A percentile compares a stretch with the other conserved stretches of the same genome.
Evolutionary conservation across 78 protist genomes (phyloP).

Genomic region (Dictyostelium capitatum): DNA sequence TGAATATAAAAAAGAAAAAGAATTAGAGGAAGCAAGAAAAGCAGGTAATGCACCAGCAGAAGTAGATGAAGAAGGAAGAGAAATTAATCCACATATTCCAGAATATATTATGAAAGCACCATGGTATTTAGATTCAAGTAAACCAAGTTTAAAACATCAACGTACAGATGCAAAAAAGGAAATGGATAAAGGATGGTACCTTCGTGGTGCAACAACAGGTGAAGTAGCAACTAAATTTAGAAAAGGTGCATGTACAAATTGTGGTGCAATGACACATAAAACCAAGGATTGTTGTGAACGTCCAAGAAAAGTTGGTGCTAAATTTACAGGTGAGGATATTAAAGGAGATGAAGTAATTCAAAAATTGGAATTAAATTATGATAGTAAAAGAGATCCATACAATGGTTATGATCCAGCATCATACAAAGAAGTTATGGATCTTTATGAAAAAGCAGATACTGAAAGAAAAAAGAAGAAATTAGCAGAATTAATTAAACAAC

Average conservation of each 20-base stretch:
- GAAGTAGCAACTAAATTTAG: slow-evolving; percentile 88
- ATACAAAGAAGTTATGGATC: slow-evolving; percentile 38
- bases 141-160: slow-evolving; percentile 94
- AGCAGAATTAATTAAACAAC: slow-evolving; percentile 61
- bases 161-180: not conserved
- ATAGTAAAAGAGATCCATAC: slow-evolving; percentile 94
- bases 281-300: slow-evolving; percentile 94
- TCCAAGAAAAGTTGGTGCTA: slow-evolving; percentile 96
- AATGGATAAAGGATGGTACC: slow-evolving; percentile 81
- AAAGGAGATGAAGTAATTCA: slow-evolving; percentile 90
- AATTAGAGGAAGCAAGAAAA: slow-evolving; percentile 87
- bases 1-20: slow-evolving; percentile 67
- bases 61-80: slow-evolving; percentile 90
- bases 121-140: slow-evolving; percentile 85
- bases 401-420: slow-evolving; percentile 92
- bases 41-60: slow-evolving; percentile 93
- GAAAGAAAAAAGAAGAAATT: slow-evolving; percentile 57
- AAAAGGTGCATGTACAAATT: slow-evolving; percentile 99
- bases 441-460: slow-evolving; percentile 66
- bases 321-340: slow-evolving; percentile 82
- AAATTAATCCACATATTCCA: slow-evolving; percentile 91
- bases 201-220: slow-evolving; percentile 82
- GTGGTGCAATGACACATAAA: slow-evolving; percentile 98
- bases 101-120: slow-evolving; percentile 93
- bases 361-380: slow-evolving; percentile 78